phyloP scores from a whole-genome alignment of 805 yeast species.

The Metschnikowia colocasiae region DNA sequence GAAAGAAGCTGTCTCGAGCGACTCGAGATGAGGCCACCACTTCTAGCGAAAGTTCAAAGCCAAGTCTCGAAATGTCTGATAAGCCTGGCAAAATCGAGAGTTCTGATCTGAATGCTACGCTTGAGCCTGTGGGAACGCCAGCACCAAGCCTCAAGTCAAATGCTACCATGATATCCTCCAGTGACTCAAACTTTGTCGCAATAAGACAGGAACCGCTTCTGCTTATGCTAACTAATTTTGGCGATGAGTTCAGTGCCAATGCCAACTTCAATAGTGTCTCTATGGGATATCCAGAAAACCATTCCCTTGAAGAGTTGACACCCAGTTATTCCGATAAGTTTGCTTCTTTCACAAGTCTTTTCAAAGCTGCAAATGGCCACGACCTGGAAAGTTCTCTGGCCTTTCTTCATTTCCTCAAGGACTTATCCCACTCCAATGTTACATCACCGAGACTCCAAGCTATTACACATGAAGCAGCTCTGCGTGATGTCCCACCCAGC shows the following conservation, averaged over 20 bases:
- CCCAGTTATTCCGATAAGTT: background rate
- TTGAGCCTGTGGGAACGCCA: background rate
- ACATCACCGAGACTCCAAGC: background rate
- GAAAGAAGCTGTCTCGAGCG: conserved; percentile 15
- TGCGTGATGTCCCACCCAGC: background rate
- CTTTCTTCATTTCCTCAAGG: conserved; percentile 26
- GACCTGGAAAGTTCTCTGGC: conserved; percentile 15
- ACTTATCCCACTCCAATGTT: conserved; percentile 16
- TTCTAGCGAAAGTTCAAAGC: background rate
- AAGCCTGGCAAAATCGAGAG: background rate
- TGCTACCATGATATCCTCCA: background rate
- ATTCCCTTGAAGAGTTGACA: background rate
- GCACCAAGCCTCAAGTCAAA: background rate
- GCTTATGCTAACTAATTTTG: conserved; percentile 11
- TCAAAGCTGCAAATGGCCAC: background rate
- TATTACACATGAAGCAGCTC: background rate
- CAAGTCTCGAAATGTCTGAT: background rate
- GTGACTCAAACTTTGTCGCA: background rate
- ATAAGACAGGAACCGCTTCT: background rate
- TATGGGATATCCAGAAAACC: background rate
- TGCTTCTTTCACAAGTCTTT: background rate
- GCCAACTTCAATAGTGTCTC: background rate
- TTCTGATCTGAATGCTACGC: background rate
- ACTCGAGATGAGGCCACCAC: background rate
- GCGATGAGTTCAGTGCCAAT: background rate